Percentiles rank a stretch among this genome's conserved stretches.
Evolutionary conservation across 345 rosid genomes (phyloP).

Genomic region (Salix udensis): DNA sequence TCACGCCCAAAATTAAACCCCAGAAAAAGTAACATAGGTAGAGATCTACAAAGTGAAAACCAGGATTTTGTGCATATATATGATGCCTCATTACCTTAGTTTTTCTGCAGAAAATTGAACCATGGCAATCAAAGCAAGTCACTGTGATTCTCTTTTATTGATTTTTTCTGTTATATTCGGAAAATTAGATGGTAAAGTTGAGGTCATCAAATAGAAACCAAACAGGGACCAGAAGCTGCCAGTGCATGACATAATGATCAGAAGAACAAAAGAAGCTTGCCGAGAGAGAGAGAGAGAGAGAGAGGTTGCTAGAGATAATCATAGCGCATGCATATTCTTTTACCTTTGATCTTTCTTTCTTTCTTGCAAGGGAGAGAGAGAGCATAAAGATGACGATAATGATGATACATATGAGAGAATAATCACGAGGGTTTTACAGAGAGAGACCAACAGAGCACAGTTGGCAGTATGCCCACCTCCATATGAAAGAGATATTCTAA

Average conservation of each 20-base stretch:
- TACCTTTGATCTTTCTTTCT: not conserved
- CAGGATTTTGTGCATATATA: too few species aligned
- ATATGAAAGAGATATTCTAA: not conserved
- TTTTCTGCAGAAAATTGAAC: not conserved
- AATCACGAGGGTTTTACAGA: conserved; percentile 67
- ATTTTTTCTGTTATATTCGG: not conserved
- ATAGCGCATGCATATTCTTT: not conserved
- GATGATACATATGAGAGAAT: not conserved
- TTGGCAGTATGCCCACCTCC: conserved; percentile 98
- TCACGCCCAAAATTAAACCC: not conserved
- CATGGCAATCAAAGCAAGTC: not conserved
- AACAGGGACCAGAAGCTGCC: not conserved
- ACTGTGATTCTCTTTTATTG: not conserved
- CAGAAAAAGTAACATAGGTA: not conserved
- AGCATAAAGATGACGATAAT: not conserved
- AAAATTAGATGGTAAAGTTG: not conserved
- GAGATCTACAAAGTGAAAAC: not conserved
- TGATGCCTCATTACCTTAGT: not conserved
- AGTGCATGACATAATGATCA: not conserved
- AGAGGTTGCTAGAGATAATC: not conserved
- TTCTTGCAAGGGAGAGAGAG: not conserved
- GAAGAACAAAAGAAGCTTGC: not conserved
- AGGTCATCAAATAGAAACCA: not conserved
- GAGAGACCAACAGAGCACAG: conserved; percentile 73
- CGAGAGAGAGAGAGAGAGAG: not conserved